These are phyloP conservation scores for Saturnispora serradocipensis DNA, from an alignment of 805 yeast species.

Conservation along the genomic window DNA sequence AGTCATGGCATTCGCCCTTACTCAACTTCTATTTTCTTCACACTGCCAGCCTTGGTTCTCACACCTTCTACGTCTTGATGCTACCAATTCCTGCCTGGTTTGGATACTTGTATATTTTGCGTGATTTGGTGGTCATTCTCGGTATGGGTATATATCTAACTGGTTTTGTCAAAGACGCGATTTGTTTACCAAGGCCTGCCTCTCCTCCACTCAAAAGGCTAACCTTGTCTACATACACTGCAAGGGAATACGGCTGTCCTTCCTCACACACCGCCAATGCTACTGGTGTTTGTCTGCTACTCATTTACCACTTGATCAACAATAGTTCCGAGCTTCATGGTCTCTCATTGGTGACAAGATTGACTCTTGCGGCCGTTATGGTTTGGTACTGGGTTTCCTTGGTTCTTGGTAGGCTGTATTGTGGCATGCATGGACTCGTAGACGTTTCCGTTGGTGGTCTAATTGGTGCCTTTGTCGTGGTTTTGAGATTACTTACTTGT, in stretches of 20 bases:
- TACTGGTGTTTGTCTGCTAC: conserved; percentile 60
- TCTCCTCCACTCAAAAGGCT: conserved; percentile 89
- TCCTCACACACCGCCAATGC: conserved; percentile 94
- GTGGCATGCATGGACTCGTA: conserved; percentile 94
- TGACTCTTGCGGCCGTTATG: conserved; percentile 17
- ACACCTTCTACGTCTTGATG: conserved; percentile 85
- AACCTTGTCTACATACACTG: conserved; percentile 83
- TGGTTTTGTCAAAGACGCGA: conserved; percentile 72
- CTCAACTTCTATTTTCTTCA: conserved; percentile 75
- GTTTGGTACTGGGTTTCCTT: conserved; percentile 52
- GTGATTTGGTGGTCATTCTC: conserved; percentile 51
- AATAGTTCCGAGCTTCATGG: conserved; percentile 12
- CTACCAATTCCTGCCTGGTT: conserved; percentile 82
- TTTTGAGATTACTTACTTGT: conserved; percentile 35
- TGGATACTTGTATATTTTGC: conserved; percentile 47
- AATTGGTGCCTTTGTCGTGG: conserved; percentile 49
- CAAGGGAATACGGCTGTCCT: conserved; percentile 93
- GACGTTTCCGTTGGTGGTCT: conserved; percentile 62
- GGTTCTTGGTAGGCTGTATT: conserved; percentile 75
- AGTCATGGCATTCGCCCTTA: conserved; percentile 38
- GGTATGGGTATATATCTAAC: conserved; percentile 65
- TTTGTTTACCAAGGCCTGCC: conserved; percentile 86
- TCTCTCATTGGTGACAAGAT: background rate
- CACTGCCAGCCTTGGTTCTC: conserved; percentile 86
- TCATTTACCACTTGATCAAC: conserved; percentile 20